These are phyloP conservation scores for Komagataella phaffii DNA, from an alignment of 805 yeast genomes.

Conservation along the genomic window DNA sequence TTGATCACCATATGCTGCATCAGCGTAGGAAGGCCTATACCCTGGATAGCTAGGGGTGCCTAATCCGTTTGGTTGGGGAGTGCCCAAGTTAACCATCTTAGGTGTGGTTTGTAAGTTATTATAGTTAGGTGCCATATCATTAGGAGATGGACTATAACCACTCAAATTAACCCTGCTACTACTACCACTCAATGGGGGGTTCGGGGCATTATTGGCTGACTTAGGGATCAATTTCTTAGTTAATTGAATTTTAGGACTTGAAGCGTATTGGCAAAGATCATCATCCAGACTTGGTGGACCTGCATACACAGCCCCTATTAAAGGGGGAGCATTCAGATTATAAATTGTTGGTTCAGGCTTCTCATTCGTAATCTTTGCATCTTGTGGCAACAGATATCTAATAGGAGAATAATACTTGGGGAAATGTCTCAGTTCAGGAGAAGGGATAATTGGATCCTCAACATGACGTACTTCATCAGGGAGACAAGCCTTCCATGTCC, in stretches of 20 bases:
- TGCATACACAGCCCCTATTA: constrained; percentile 80
- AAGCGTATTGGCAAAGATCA: constrained; percentile 65
- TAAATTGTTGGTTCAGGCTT: constrained; percentile 77
- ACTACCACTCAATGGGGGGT: neutral
- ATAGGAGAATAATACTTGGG: constrained; percentile 79
- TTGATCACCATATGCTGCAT: neutral
- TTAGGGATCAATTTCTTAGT: neutral
- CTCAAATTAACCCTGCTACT: neutral
- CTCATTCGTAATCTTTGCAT: constrained; percentile 60
- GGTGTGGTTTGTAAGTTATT: neutral
- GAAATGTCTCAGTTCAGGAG: constrained; percentile 48
- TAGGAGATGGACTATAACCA: neutral
- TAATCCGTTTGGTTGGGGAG: neutral
- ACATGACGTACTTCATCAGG: constrained; percentile 90
- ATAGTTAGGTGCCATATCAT: neutral
- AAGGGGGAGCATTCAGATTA: constrained; percentile 83
- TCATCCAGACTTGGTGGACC: constrained; percentile 66
- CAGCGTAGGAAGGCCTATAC: neutral
- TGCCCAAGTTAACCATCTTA: neutral
- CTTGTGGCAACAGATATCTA: constrained; percentile 59
- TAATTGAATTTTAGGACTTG: neutral
- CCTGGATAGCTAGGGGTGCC: neutral
- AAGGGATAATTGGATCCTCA: constrained; percentile 70
- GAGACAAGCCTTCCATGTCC: constrained; percentile 97
- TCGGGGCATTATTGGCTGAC: neutral